Evolutionary conservation across 2,329 filamentous ascomycete genomes (phyloP).

Genomic region (Biscogniauxia mediterranea): DNA sequence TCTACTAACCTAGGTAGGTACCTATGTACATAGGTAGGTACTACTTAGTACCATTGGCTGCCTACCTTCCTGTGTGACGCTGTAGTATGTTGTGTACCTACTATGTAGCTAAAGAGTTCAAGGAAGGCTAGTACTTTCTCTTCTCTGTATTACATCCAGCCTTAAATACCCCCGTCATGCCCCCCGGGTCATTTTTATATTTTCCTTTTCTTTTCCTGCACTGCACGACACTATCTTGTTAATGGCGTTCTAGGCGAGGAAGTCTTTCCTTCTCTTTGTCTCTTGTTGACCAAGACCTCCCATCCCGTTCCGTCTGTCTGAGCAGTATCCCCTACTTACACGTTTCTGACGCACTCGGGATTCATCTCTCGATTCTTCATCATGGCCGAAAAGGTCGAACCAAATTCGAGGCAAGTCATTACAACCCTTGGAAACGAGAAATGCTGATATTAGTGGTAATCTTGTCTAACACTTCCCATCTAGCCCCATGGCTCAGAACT

Average conservation of each 20-base stretch:
- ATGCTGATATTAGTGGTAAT: neutral
- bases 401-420: neutral
- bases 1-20: too few species aligned
- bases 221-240: neutral
- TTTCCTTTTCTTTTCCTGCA: neutral
- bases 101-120: too few species aligned
- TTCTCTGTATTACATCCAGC: neutral
- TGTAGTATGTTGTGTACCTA: too few species aligned
- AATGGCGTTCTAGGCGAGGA: neutral
- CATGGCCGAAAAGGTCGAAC: neutral
- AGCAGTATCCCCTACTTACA: too few species aligned
- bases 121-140: too few species aligned
- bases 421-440: slow-evolving; percentile 3
- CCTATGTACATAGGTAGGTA: too few species aligned
- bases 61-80: too few species aligned
- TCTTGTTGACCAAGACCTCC: too few species aligned
- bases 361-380: neutral
- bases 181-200: neutral
- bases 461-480: neutral
- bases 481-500: slow-evolving; percentile 10
- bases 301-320: too few species aligned
- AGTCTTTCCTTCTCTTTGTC: too few species aligned
- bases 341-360: neutral
- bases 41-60: neutral
- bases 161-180: neutral